These are phyloP conservation scores for Neocucurbitaria cava DNA, from an alignment of 2,329 filamentous ascomycete genomes.

Conservation along the genomic window DNA sequence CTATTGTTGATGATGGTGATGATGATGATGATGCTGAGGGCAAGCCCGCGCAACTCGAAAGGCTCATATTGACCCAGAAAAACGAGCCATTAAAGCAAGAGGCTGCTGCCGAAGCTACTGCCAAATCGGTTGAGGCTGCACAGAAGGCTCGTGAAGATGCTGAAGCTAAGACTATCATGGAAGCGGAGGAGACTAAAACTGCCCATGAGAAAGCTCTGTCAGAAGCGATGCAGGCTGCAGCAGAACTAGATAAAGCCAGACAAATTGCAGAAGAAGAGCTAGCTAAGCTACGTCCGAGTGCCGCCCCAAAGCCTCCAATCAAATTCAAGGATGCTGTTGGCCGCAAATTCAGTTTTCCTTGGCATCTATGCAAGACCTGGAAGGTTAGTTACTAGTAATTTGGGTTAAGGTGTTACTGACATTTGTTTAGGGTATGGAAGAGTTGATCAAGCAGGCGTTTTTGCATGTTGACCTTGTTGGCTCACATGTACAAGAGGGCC, in stretches of 20 bases:
- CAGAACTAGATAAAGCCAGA: conserved; percentile 56
- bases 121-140: conserved; percentile 41
- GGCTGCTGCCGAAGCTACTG: conserved; percentile 43
- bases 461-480: conserved; percentile 55
- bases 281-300: conserved; percentile 51
- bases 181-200: conserved; percentile 50
- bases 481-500: conserved; percentile 54
- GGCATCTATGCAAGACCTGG: conserved; percentile 37
- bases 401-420: too few species aligned
- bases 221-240: conserved; percentile 54
- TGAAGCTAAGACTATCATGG: conserved; percentile 36
- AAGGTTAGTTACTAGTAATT: conserved; percentile 64
- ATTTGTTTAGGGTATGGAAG: conserved; percentile 60
- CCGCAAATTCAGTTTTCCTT: conserved; percentile 40
- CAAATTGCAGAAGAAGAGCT: conserved; percentile 57
- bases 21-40: too few species aligned
- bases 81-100: conserved; percentile 49
- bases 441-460: conserved; percentile 59
- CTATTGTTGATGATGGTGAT: too few species aligned
- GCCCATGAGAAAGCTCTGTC: conserved; percentile 57
- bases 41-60: conserved; percentile 43
- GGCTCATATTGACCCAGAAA: conserved; percentile 52
- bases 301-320: conserved; percentile 54
- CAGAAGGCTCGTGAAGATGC: conserved; percentile 42
- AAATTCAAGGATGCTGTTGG: conserved; percentile 43